Evolutionary conservation across 306 rosid genomes (phyloP).

Genomic region (Vigna reflexopilosa): DNA sequence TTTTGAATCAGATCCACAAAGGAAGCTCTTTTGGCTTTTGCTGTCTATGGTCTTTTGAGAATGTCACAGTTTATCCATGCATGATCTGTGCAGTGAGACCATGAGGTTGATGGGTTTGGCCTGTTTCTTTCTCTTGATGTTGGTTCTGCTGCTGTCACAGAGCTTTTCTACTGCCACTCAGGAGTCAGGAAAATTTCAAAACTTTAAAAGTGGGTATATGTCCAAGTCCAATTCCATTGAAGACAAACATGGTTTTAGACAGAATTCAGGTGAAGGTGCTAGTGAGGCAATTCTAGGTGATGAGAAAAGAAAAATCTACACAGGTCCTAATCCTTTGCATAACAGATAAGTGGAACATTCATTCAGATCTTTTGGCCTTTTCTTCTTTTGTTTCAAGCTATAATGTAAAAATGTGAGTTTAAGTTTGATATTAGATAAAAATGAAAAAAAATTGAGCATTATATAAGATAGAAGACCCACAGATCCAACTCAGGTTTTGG

Average conservation of each 20-base stretch:
- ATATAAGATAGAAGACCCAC: too few species aligned
- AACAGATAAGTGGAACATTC: conserved; percentile 67
- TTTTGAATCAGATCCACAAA: conserved; percentile 44
- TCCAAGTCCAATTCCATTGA: conserved; percentile 36
- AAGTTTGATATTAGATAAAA: too few species aligned
- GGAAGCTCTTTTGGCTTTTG: conserved; percentile 7
- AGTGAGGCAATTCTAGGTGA: conserved; percentile 51
- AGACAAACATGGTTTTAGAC: conserved; percentile 25
- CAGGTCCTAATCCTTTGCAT: conserved; percentile 87
- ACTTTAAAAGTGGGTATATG: conserved; percentile 47
- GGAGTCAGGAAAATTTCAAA: conserved; percentile 45
- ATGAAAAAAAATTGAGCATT: too few species aligned
- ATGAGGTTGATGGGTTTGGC: conserved; percentile 39
- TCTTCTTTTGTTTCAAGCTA: conserved; percentile 24
- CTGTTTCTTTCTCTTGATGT: conserved; percentile 45
- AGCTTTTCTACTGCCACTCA: conserved; percentile 1
- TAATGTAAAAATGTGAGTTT: too few species aligned
- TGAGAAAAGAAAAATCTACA: conserved; percentile 73
- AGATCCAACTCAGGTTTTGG: too few species aligned
- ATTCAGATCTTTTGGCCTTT: conserved; percentile 28
- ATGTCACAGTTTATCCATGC: not conserved
- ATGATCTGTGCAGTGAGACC: conserved; percentile 11
- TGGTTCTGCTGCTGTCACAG: conserved; percentile 39
- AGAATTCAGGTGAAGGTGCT: conserved; percentile 40
- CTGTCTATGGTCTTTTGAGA: conserved; percentile 39